phyloP scores from a whole-genome alignment of 2,329 filamentous ascomycete species.

The Fusarium haematococcum region DNA sequence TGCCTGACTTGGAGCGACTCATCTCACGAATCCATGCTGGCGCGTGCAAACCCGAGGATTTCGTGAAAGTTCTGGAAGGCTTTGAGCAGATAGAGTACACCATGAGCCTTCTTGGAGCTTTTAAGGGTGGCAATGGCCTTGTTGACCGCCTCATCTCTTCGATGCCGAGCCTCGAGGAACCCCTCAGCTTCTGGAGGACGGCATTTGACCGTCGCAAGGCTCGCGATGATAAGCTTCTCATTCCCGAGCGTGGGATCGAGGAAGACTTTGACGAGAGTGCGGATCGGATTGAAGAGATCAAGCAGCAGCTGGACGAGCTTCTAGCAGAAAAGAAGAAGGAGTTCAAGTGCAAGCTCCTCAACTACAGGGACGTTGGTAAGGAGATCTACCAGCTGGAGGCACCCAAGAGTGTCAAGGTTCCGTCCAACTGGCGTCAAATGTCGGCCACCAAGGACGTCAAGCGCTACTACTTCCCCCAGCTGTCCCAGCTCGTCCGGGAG shows the following conservation, averaged over 20 bases:
- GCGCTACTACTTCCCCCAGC: conserved; percentile 90
- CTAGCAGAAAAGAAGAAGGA: conserved; percentile 78
- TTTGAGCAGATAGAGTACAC: conserved; percentile 99
- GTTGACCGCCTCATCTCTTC: conserved; percentile 84
- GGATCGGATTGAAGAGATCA: conserved; percentile 79
- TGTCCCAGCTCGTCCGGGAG: conserved; percentile 84
- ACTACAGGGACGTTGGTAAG: conserved; percentile 89
- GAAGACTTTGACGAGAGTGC: conserved; percentile 91
- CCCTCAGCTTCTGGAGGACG: conserved; percentile 86
- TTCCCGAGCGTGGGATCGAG: conserved; percentile 89
- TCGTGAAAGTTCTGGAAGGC: conserved; percentile 91
- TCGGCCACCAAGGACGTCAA: conserved; percentile 91
- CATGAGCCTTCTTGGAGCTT: conserved; percentile 80
- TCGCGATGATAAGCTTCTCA: conserved; percentile 81
- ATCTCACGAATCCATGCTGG: conserved; percentile 96
- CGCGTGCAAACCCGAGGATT: conserved; percentile 90
- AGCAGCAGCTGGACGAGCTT: conserved; percentile 76
- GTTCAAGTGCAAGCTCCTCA: conserved; percentile 78
- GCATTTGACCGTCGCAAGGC: conserved; percentile 89
- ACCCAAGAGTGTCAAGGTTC: conserved; percentile 86
- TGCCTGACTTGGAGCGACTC: conserved; percentile 93
- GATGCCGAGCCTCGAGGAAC: conserved; percentile 85
- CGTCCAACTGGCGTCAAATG: conserved; percentile 94
- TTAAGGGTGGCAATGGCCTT: conserved; percentile 82
- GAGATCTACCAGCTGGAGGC: conserved; percentile 97